These are phyloP conservation scores for Liriodendron chinense DNA, from an alignment of 164 flowering plant genomes.

Conservation along the genomic window DNA sequence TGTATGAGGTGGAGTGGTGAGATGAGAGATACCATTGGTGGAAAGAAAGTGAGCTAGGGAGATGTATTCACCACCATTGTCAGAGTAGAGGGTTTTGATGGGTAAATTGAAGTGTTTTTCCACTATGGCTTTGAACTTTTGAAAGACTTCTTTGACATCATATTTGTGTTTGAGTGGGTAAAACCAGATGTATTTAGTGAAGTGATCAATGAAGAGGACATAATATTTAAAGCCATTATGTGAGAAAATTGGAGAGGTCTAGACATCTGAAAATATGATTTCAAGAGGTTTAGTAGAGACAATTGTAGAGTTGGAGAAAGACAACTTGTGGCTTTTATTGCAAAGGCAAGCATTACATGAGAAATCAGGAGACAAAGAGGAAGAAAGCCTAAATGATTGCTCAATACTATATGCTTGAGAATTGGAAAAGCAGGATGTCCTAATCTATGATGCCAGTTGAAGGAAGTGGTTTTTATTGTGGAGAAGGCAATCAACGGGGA, in stretches of 20 bases:
- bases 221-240: background rate
- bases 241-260: background rate
- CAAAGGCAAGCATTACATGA: slow-evolving; percentile 2
- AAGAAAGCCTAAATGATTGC: background rate
- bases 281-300: background rate
- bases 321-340: slow-evolving; percentile 8
- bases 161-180: too few species aligned
- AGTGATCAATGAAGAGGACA: too few species aligned
- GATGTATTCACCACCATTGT: too few species aligned
- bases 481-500: background rate
- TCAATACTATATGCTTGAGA: background rate
- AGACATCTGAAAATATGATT: background rate
- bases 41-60: background rate
- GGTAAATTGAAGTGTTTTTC: background rate
- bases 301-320: slow-evolving; percentile 1
- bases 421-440: background rate
- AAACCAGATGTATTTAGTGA: too few species aligned
- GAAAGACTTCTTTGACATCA: too few species aligned
- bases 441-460: background rate
- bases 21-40: background rate
- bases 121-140: too few species aligned
- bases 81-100: background rate
- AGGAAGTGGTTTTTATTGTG: background rate
- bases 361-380: background rate
- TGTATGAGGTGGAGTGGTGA: background rate